A percentile compares a stretch with the other conserved stretches of the same genome.
phyloP scores from a whole-genome alignment of 2,329 filamentous ascomycete species.

The Fusarium nygamai region DNA sequence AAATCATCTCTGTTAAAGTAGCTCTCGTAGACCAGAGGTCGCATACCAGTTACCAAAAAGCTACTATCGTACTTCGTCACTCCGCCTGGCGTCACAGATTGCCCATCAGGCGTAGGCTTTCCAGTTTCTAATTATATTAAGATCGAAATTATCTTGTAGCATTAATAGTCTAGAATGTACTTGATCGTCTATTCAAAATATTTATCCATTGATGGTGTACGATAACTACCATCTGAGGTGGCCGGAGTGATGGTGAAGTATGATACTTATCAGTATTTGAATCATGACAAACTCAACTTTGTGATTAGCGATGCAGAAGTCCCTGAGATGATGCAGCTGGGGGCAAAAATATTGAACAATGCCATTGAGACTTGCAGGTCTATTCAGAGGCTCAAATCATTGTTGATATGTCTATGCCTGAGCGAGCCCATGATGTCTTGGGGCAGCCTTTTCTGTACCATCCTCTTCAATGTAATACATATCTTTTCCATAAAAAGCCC shows the following conservation, averaged over 20 bases:
- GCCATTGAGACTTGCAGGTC: background rate
- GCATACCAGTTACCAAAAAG: background rate
- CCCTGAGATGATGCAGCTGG: background rate
- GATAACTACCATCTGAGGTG: background rate
- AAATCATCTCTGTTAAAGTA: too few species aligned
- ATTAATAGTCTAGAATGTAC: background rate
- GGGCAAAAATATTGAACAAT: background rate
- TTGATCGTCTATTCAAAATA: background rate
- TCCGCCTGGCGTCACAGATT: background rate
- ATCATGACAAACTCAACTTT: background rate
- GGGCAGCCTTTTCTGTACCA: background rate
- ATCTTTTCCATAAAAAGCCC: background rate
- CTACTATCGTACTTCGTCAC: background rate
- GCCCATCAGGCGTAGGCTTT: background rate
- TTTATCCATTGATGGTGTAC: background rate
- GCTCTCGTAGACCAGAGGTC: background rate
- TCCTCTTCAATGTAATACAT: background rate
- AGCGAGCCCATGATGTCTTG: background rate
- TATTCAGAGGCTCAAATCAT: background rate
- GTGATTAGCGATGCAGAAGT: background rate
- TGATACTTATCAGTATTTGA: background rate
- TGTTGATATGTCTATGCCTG: background rate
- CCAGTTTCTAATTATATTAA: accelerated
- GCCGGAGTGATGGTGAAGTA: background rate
- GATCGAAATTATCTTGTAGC: accelerated